A percentile compares a stretch with the other conserved stretches of the same genome.
Evolutionary conservation across 148 eudicot species (phyloP).

Genomic region (Cornus controversa): DNA sequence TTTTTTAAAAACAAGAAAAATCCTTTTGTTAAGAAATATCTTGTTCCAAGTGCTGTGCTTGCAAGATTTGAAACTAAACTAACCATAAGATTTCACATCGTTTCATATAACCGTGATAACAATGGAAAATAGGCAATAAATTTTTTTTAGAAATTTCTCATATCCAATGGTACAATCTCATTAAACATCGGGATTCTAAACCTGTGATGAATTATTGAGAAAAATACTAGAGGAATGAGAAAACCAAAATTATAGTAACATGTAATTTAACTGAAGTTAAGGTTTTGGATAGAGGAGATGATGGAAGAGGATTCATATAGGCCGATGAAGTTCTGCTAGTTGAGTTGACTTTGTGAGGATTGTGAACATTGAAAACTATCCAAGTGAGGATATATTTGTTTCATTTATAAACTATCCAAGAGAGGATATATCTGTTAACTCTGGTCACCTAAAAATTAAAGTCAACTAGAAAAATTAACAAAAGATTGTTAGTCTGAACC

Average conservation of each 20-base stretch:
- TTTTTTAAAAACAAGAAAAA: not conserved
- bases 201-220: too few species aligned
- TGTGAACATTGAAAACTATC: not conserved
- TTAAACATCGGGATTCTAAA: too few species aligned
- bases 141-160: not conserved
- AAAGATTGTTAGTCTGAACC: not conserved
- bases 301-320: too few species aligned
- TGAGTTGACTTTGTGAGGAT: not conserved
- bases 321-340: too few species aligned
- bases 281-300: too few species aligned
- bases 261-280: too few species aligned
- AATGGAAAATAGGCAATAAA: not conserved
- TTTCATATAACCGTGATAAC: not conserved
- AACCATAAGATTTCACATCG: not conserved
- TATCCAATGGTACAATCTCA: not conserved
- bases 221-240: too few species aligned
- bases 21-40: not conserved
- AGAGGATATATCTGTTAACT: too few species aligned
- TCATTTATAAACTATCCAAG: too few species aligned
- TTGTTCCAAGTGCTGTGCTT: not conserved
- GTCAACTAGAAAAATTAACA: too few species aligned
- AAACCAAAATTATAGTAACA: too few species aligned
- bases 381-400: not conserved
- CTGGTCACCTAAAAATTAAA: too few species aligned
- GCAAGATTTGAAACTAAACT: not conserved